phyloP scores from a whole-genome alignment of 2,329 filamentous ascomycete genomes.

The Curvularia sp. region DNA sequence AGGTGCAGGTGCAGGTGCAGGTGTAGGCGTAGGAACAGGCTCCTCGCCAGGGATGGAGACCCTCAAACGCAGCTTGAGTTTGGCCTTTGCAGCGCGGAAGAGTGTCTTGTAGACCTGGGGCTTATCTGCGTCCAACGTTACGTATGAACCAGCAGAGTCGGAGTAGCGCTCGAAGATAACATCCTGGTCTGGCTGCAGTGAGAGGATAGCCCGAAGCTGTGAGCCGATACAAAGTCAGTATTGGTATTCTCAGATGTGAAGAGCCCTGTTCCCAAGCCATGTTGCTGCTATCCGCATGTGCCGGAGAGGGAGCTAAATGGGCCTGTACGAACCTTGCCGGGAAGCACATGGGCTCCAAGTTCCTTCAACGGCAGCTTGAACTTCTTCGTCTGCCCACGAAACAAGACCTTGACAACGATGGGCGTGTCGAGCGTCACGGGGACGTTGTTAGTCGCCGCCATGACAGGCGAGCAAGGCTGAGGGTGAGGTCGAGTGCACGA shows the following conservation, averaged over 20 bases:
- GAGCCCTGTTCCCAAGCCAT: not conserved
- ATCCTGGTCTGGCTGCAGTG: slow-evolving; percentile 67
- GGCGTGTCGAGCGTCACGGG: slow-evolving; percentile 70
- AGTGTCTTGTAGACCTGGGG: slow-evolving; percentile 92
- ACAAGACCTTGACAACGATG: slow-evolving; percentile 85
- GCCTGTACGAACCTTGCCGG: slow-evolving; percentile 75
- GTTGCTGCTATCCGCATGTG: not conserved
- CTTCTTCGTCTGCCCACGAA: slow-evolving; percentile 77
- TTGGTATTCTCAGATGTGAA: not conserved
- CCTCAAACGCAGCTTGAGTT: slow-evolving; percentile 92
- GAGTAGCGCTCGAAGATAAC: slow-evolving; percentile 90
- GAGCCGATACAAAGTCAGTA: slow-evolving; percentile 26
- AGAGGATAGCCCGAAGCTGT: slow-evolving; percentile 69
- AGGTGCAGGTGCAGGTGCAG: slow-evolving; percentile 26
- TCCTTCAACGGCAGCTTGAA: slow-evolving; percentile 91
- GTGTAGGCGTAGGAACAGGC: slow-evolving; percentile 20
- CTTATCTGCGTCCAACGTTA: slow-evolving; percentile 80
- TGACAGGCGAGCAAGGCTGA: slow-evolving; percentile 44
- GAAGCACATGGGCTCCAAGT: slow-evolving; percentile 75
- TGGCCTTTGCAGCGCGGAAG: slow-evolving; percentile 94
- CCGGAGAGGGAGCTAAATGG: not conserved
- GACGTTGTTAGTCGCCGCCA: slow-evolving; percentile 51
- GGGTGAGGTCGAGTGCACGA: slow-evolving; percentile 36
- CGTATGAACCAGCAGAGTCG: slow-evolving; percentile 83
- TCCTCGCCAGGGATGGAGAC: slow-evolving; percentile 68